Evolutionary conservation across 495 filamentous ascomycete genomes (phyloP).

Genomic region (Tuber brumale): DNA sequence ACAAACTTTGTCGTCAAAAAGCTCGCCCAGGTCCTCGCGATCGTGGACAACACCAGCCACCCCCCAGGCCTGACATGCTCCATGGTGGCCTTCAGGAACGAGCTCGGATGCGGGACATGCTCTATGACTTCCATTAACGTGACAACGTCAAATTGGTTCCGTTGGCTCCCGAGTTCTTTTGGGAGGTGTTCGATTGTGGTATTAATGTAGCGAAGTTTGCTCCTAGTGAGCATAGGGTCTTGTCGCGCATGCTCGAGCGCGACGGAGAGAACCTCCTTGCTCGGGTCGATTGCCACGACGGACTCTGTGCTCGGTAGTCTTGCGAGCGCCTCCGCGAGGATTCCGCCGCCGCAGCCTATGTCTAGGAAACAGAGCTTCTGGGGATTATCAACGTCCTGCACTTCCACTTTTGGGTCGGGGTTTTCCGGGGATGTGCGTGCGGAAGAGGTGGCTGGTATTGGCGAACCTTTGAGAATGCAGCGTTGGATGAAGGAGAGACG

Average conservation of each 20-base stretch:
- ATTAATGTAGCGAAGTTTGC: conserved; percentile 64
- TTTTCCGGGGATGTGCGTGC: conserved; percentile 6
- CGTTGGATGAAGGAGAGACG: conserved; percentile 82
- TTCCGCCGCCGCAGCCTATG: conserved; percentile 91
- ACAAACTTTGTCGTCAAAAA: conserved; percentile 88
- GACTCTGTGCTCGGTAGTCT: conserved; percentile 58
- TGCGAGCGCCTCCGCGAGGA: conserved; percentile 88
- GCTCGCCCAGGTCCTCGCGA: conserved; percentile 75
- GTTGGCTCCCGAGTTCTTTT: conserved; percentile 6
- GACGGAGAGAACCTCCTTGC: conserved; percentile 66
- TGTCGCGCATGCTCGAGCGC: conserved; percentile 65
- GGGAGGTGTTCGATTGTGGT: conserved; percentile 39
- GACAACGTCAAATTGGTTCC: conserved; percentile 44
- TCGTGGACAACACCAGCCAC: conserved; percentile 86
- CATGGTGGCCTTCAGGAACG: conserved; percentile 63
- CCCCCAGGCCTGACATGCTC: conserved; percentile 79
- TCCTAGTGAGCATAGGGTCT: conserved; percentile 55
- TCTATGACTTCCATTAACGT: conserved; percentile 91
- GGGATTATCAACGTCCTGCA: conserved; percentile 12
- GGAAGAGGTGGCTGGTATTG: conserved; percentile 41
- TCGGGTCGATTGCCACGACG: conserved; percentile 82
- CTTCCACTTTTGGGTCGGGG: conserved; percentile 35
- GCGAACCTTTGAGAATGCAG: conserved; percentile 52
- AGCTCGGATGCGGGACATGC: conserved; percentile 65
- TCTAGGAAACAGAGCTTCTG: conserved; percentile 66